A percentile compares a stretch with the other conserved stretches of the same genome.
These are phyloP conservation scores for Danielia oregonensis DNA, from an alignment of 805 yeast species.

Conservation along the genomic window DNA sequence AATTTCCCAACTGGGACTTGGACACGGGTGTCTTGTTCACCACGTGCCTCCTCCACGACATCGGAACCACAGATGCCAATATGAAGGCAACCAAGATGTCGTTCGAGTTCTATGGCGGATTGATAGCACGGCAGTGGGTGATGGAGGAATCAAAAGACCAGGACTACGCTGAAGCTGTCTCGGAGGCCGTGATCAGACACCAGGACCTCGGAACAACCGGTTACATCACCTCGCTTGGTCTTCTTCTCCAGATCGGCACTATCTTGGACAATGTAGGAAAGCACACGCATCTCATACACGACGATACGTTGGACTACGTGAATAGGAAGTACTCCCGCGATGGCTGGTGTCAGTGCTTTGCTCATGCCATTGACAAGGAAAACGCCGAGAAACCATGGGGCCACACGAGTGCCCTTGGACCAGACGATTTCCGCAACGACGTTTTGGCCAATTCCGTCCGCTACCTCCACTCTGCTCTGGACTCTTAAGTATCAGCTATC, in stretches of 20 bases:
- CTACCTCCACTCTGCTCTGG: too few species aligned
- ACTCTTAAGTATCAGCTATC: too few species aligned
- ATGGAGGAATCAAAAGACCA: conserved; percentile 18
- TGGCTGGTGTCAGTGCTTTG: conserved; percentile 31
- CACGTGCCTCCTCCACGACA: conserved; percentile 32
- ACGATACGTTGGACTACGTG: conserved; percentile 23
- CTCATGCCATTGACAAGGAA: conserved; percentile 28
- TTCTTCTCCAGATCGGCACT: conserved; percentile 30
- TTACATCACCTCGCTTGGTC: conserved; percentile 29
- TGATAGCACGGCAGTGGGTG: conserved; percentile 23
- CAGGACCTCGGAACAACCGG: conserved; percentile 33
- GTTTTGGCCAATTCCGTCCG: conserved; percentile 20
- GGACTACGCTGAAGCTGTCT: conserved; percentile 32
- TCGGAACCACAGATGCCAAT: conserved; percentile 30
- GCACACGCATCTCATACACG: conserved; percentile 24
- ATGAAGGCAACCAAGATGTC: conserved; percentile 31
- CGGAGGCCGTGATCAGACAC: conserved; percentile 33
- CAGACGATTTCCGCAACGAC: conserved; percentile 22
- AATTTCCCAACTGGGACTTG: conserved; percentile 29
- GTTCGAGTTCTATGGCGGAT: conserved; percentile 33
- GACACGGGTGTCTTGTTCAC: conserved; percentile 25
- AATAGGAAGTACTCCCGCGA: conserved; percentile 23
- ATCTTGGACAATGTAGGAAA: conserved; percentile 32
- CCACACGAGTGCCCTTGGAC: conserved; percentile 32
- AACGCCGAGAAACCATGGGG: conserved; percentile 32